These are phyloP conservation scores for Avena eriantha DNA, from an alignment of 176 grass and related monocot species.

Conservation along the genomic window DNA sequence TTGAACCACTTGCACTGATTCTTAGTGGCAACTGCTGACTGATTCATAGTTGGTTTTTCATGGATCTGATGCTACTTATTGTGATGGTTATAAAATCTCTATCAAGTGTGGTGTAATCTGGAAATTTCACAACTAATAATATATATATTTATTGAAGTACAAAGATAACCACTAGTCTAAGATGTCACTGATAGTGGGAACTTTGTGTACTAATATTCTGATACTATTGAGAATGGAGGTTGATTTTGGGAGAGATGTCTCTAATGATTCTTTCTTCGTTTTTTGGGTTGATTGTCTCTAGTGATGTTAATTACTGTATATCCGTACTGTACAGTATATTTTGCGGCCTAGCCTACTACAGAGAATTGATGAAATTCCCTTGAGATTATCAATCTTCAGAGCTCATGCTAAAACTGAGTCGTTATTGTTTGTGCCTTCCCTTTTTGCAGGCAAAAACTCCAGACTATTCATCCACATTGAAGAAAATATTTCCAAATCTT, in stretches of 20 bases:
- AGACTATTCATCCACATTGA: conserved; percentile 62
- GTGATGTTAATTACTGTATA: not conserved
- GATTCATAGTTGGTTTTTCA: conserved; percentile 6
- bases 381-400: not conserved
- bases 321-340: not conserved
- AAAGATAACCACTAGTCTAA: not conserved
- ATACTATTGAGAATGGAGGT: conserved; percentile 20
- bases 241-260: not conserved
- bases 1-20: conserved; percentile 23
- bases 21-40: not conserved
- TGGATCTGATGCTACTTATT: not conserved
- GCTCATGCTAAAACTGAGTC: not conserved
- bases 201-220: not conserved
- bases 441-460: conserved; percentile 73
- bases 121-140: conserved; percentile 34
- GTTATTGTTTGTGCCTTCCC: not conserved
- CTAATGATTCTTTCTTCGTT: not conserved
- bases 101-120: not conserved
- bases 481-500: conserved; percentile 80
- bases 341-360: not conserved
- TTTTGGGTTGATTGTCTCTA: not conserved
- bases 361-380: not conserved
- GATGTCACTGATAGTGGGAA: not conserved
- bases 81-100: not conserved
- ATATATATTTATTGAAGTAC: conserved; percentile 6